Evolutionary conservation across 345 rosid genomes (phyloP), one percentile per base, ranked within the genome.

Genomic region (Eucalyptus virginea): DNA sequence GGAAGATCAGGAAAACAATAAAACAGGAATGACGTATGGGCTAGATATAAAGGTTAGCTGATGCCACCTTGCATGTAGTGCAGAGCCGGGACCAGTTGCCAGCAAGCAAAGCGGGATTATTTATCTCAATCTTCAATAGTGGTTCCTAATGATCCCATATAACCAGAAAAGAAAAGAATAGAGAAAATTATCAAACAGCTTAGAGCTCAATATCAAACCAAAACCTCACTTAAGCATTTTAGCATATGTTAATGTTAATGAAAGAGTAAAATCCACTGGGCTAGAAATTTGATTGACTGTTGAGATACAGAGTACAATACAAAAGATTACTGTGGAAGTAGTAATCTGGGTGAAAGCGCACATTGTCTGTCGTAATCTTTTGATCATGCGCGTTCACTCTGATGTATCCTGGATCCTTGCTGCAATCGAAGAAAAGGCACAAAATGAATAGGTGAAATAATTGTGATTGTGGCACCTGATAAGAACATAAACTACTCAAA

Each of bases 41-140:
- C 28, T 54, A 87, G 58, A 37, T 13, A 4, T 50, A 34, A 24
- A 54, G 81, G 88, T 85, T 87, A 88, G 62, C 48, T 42, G 87
- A 86, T 89, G 88, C 88, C 92, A 98, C 99, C 97, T 98, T 98
- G 99, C 99, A 98, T 86, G 99, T 97, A 32, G 99, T 94, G 94
- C 99, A 98, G 87, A 98, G 99, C 94, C 94, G 99, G 89, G 97
- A 93, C 99, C 99, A 98, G 91, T 96, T 97, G 89, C 99, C 99
- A 93, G 98, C 94, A 86, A 97, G 96, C 93, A 98, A 94, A 90
- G 96, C 96, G 91, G 97, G 98, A 91, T 95, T 94, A 90, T 97
- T 97, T 86, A 96, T 94, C 94, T 96, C 99, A 89, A 96, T 93
- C 95, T 96, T 98, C 94, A 98, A 88, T 65, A 98, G 93, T 58